Evolutionary conservation across 1,284 basidiomycete genomes (phyloP).

Genomic region (Boletus coffeatus): DNA sequence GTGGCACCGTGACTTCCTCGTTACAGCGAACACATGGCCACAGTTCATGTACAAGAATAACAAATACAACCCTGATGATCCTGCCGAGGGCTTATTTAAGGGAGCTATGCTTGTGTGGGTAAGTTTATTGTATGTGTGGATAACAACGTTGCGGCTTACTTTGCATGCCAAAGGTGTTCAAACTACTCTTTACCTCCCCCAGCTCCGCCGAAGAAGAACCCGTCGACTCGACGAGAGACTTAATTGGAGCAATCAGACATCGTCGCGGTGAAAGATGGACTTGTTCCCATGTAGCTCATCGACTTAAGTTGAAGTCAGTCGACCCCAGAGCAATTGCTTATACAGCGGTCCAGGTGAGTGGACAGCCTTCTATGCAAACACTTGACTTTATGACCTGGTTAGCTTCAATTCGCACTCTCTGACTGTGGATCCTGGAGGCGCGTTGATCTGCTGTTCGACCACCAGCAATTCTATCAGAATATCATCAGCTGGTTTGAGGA

Average conservation of each 20-base stretch:
- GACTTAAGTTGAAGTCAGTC: background rate
- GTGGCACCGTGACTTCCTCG: constrained; percentile 6
- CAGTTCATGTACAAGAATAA: constrained; percentile 4
- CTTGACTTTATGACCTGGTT: background rate
- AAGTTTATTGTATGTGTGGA: background rate
- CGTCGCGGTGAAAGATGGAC: background rate
- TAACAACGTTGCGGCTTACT: background rate
- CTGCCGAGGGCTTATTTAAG: constrained; percentile 7
- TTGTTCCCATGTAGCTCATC: background rate
- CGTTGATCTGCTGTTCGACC: background rate
- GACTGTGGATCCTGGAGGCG: background rate
- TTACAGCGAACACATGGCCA: constrained; percentile 10
- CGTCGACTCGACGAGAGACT: too few relatives aligned
- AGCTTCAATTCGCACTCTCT: background rate
- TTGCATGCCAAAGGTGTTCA: background rate
- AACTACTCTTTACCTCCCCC: background rate
- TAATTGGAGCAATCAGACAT: background rate
- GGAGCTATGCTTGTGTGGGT: background rate
- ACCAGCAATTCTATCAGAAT: background rate
- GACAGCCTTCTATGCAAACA: background rate
- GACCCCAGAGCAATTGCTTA: background rate
- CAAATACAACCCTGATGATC: constrained; percentile 3
- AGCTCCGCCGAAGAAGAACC: background rate
- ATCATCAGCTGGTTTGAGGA: background rate
- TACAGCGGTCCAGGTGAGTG: background rate